These are phyloP conservation scores for Cutaneotrichosporon sp. DNA, from an alignment of 1,284 basidiomycete species.

Conservation along the genomic window DNA sequence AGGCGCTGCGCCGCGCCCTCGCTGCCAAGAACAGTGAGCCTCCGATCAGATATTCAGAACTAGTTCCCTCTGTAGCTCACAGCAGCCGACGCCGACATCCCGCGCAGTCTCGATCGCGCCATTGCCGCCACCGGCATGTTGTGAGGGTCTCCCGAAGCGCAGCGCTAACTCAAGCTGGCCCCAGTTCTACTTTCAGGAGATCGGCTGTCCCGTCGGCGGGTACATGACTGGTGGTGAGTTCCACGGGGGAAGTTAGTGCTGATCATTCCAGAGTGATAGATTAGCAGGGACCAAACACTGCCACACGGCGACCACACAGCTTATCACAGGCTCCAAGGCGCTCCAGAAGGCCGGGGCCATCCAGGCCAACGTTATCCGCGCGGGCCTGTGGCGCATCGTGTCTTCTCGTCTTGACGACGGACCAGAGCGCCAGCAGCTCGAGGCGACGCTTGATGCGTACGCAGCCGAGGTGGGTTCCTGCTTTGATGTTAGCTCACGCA, in stretches of 20 bases:
- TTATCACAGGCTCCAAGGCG: slow-evolving; percentile 10
- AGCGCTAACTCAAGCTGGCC: slow-evolving; percentile 25
- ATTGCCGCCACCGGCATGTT: slow-evolving; percentile 37
- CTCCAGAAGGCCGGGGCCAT: slow-evolving; percentile 13
- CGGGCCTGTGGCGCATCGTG: slow-evolving; percentile 9
- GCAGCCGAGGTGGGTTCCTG: slow-evolving; percentile 34
- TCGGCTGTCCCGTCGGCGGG: slow-evolving; percentile 38
- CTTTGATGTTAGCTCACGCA: slow-evolving; percentile 17
- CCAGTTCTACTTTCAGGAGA: slow-evolving; percentile 39
- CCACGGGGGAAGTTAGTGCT: background rate
- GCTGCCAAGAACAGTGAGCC: slow-evolving; percentile 29
- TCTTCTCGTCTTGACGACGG: slow-evolving; percentile 15
- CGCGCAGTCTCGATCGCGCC: slow-evolving; percentile 22
- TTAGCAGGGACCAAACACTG: background rate
- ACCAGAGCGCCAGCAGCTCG: slow-evolving; percentile 22
- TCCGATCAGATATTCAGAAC: too few species aligned
- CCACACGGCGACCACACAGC: background rate
- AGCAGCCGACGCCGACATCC: slow-evolving; percentile 32
- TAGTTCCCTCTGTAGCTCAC: background rate
- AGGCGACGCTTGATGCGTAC: slow-evolving; percentile 27
- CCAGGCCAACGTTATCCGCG: slow-evolving; percentile 12
- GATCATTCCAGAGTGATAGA: background rate
- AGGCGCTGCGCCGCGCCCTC: slow-evolving; percentile 31
- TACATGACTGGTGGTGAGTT: slow-evolving; percentile 39
- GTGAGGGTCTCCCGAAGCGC: slow-evolving; percentile 27